These are phyloP conservation scores for Galerina marginata DNA, from an alignment of 768 basidiomycete genomes.

Conservation along the genomic window DNA sequence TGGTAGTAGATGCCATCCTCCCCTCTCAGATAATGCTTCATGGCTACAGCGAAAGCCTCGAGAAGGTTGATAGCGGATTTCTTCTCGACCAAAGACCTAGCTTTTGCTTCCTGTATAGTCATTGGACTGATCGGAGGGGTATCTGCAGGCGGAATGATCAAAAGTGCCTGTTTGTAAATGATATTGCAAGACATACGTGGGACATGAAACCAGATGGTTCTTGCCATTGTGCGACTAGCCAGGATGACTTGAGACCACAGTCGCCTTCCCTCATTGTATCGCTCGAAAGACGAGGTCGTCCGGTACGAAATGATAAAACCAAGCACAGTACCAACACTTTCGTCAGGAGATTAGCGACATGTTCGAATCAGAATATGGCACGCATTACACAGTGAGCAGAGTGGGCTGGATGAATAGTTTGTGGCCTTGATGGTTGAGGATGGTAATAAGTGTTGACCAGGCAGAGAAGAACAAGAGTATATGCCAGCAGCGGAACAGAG, in stretches of 20 bases:
- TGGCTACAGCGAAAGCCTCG: conserved; percentile 67
- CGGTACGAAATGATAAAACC: conserved; percentile 78
- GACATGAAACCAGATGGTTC: conserved; percentile 73
- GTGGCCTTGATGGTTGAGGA: conserved; percentile 54
- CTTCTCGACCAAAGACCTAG: conserved; percentile 64
- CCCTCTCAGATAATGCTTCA: conserved; percentile 76
- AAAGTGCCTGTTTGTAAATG: background rate
- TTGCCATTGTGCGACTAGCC: conserved; percentile 59
- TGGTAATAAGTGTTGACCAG: conserved; percentile 63
- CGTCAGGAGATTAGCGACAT: conserved; percentile 8
- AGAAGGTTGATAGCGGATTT: conserved; percentile 72
- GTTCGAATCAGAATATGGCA: background rate
- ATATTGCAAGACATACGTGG: conserved; percentile 44
- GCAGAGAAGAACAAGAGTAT: conserved; percentile 66
- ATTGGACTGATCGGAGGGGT: conserved; percentile 22
- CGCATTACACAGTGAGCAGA: conserved; percentile 68
- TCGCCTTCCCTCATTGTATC: conserved; percentile 76
- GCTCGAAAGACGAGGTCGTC: conserved; percentile 74
- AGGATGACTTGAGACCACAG: conserved; percentile 74
- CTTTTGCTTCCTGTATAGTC: conserved; percentile 37
- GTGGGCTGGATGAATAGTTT: conserved; percentile 50
- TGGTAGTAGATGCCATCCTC: conserved; percentile 54
- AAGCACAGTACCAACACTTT: conserved; percentile 63
- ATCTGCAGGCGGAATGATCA: conserved; percentile 22
- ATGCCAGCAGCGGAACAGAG: conserved; percentile 67